Base-by-base conservation (phyloP, 805 yeast genomes). In the Saccharomycopsis selenospora region DNA sequence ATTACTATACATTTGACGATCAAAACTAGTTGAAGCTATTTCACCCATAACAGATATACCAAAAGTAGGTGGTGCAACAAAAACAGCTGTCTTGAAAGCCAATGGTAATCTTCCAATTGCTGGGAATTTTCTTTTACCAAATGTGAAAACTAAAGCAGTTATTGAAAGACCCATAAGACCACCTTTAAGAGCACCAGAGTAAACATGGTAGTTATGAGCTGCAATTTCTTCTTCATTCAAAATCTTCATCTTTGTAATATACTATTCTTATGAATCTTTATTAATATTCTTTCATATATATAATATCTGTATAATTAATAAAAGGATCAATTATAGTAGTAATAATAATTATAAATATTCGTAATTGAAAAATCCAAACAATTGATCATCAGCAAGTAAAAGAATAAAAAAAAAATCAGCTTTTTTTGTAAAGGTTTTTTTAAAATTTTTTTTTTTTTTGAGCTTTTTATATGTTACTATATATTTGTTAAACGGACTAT, bases 231-330 rank as follows among this genome's bases (percentile, higher is more conserved):
- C 85, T 51, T 73, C 70, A 26, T 81, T 67, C 40, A 80, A 69
- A 53, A 84, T 65, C 72, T 84, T 85, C 93, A 85, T 84, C 27
- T 28, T 72, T n/a, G n/a, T n/a, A n/a, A n/a, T n/a, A n/a, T n/a
- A n/a, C n/a, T n/a, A n/a, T n/a, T n/a, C n/a, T n/a, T n/a, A n/a
- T n/a, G n/a, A n/a, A n/a, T n/a, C n/a, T n/a, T n/a, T n/a, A n/a
- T n/a, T n/a, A n/a, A n/a, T n/a, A n/a, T n/a, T n/a, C n/a, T n/a
- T n/a, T n/a, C n/a, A n/a, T n/a, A n/a, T n/a, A n/a, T n/a, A n/a
- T n/a, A n/a, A n/a, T n/a, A n/a, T n/a, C n/a, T n/a, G n/a, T n/a
- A n/a, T n/a, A n/a, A n/a, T n/a, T n/a, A n/a, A n/a, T n/a, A n/a
- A n/a, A n/a, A n/a, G n/a, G n/a, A n/a, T n/a, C n/a, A n/a, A n/a